These are phyloP conservation scores for Hanseniaspora hatyaiensis DNA, from an alignment of 805 yeast genomes.

Conservation along the genomic window DNA sequence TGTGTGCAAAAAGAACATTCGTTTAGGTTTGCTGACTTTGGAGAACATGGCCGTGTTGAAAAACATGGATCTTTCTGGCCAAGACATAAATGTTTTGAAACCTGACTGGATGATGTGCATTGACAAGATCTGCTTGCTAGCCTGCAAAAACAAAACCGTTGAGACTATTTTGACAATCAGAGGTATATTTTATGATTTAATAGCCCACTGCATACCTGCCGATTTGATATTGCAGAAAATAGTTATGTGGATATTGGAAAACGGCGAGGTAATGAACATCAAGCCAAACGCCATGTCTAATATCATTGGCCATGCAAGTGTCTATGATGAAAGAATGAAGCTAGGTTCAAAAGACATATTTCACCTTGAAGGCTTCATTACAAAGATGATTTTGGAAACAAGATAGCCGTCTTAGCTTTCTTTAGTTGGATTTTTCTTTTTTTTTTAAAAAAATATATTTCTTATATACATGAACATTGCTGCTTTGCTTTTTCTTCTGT, in stretches of 20 bases:
- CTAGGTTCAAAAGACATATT: constrained; percentile 82
- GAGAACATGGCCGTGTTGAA: constrained; percentile 60
- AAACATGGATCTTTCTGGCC: constrained; percentile 27
- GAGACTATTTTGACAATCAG: constrained; percentile 44
- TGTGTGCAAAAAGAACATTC: constrained; percentile 51
- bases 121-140: constrained; percentile 46
- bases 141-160: constrained; percentile 54
- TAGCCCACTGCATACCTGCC: constrained; percentile 91
- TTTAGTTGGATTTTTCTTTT: constrained; percentile 3
- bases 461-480: constrained; percentile 3
- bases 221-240: constrained; percentile 43
- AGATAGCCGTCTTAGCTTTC: constrained; percentile 31
- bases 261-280: constrained; percentile 27
- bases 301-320: constrained; percentile 49
- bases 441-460: background rate
- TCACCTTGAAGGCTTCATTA: constrained; percentile 89
- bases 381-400: constrained; percentile 69
- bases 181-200: constrained; percentile 63
- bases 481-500: constrained; percentile 6
- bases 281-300: constrained; percentile 20
- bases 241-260: constrained; percentile 26
- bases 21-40: constrained; percentile 64
- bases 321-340: constrained; percentile 74
- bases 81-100: constrained; percentile 42
- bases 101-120: constrained; percentile 91